phyloP scores from a whole-genome alignment of 169 alveolate genomes.

The Theileria orientalis region DNA sequence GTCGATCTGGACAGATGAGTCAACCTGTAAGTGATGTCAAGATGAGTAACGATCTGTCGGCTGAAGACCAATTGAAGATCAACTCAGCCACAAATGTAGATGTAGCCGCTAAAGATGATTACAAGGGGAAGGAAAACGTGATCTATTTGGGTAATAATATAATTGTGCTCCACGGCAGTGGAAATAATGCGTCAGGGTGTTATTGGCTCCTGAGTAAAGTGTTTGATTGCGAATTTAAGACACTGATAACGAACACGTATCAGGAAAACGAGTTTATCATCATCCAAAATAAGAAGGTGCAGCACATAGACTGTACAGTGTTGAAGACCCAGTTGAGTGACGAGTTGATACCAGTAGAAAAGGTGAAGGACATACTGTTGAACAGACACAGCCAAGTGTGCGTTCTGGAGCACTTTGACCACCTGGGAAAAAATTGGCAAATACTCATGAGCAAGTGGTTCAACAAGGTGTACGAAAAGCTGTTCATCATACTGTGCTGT shows the following conservation, averaged over 20 bases:
- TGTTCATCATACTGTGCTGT: slow-evolving; percentile 12
- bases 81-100: background rate
- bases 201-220: slow-evolving; percentile 14
- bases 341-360: slow-evolving; percentile 3
- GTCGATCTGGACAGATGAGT: too few species aligned
- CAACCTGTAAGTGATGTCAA: too few species aligned
- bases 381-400: slow-evolving; percentile 53
- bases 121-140: too few species aligned
- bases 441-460: slow-evolving; percentile 22
- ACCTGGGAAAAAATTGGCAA: slow-evolving; percentile 21
- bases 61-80: too few species aligned
- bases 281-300: slow-evolving; percentile 31
- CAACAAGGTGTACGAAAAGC: slow-evolving; percentile 20
- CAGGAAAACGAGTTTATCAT: slow-evolving; percentile 15
- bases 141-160: slow-evolving; percentile 13
- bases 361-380: slow-evolving; percentile 20
- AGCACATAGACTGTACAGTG: slow-evolving; percentile 43
- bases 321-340: background rate
- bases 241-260: background rate
- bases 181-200: background rate
- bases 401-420: slow-evolving; percentile 42
- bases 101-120: background rate
- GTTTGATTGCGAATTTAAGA: slow-evolving; percentile 10
- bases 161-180: slow-evolving; percentile 7
- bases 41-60: too few species aligned